A percentile compares a stretch with the other conserved stretches of the same genome.
Conservation (phyloP, 495 filamentous ascomycete species). For the Penicillium tannophilum region DNA sequence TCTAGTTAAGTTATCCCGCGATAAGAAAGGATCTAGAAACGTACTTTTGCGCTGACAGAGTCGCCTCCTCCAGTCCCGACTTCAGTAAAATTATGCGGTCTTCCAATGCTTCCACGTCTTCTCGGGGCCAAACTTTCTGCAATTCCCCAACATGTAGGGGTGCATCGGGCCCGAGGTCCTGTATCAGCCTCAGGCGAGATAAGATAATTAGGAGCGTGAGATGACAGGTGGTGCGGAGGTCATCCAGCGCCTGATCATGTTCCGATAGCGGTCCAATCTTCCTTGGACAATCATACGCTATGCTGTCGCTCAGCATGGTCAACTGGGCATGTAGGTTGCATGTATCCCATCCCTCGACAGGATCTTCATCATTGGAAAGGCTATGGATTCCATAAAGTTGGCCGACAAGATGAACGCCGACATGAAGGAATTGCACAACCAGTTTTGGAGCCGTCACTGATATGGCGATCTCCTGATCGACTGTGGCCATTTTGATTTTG, state of each 20-base stretch:
- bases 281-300: background rate
- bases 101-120: background rate
- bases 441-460: background rate
- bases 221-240: background rate
- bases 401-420: background rate
- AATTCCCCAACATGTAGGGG: background rate
- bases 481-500: background rate
- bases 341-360: background rate
- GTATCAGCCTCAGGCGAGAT: background rate
- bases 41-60: background rate
- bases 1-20: background rate
- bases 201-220: background rate
- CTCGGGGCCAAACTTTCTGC: background rate
- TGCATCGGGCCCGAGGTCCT: background rate
- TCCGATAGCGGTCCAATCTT: background rate
- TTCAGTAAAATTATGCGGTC: background rate
- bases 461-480: background rate
- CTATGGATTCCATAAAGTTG: background rate
- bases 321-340: background rate
- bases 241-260: background rate
- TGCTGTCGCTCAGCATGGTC: background rate
- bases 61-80: background rate
- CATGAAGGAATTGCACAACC: background rate
- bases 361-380: background rate
- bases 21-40: background rate